These are phyloP conservation scores for Kwoniella shivajii DNA, from an alignment of 1,284 basidiomycete species.

Conservation along the genomic window DNA sequence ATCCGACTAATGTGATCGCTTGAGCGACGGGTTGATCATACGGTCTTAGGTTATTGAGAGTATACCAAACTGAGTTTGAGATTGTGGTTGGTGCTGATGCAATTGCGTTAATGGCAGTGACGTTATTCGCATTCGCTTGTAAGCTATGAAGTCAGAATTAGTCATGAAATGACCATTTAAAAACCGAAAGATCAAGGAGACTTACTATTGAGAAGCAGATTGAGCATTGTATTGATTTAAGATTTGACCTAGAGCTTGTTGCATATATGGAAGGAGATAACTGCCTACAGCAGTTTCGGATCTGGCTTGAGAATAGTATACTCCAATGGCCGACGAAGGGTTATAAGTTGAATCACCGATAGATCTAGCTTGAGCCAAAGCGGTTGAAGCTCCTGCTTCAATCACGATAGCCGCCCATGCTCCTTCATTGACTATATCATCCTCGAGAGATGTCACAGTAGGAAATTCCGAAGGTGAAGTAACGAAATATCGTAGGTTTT, in stretches of 20 bases:
- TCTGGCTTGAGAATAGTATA: slow-evolving; percentile 52
- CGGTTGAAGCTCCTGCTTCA: slow-evolving; percentile 34
- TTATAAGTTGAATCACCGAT: slow-evolving; percentile 42
- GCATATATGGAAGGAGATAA: slow-evolving; percentile 48
- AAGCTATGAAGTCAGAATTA: slow-evolving; percentile 26
- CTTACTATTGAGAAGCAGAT: slow-evolving; percentile 38
- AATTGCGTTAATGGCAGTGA: slow-evolving; percentile 58
- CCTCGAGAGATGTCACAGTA: slow-evolving; percentile 25
- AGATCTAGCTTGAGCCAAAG: slow-evolving; percentile 34
- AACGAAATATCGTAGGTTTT: slow-evolving; percentile 39
- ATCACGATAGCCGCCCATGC: slow-evolving; percentile 51
- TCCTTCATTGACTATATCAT: slow-evolving; percentile 47
- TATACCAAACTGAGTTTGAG: slow-evolving; percentile 60
- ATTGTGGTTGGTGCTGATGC: slow-evolving; percentile 64
- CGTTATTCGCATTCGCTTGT: slow-evolving; percentile 46
- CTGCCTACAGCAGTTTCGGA: slow-evolving; percentile 51
- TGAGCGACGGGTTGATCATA: slow-evolving; percentile 69
- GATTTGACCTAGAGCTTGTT: slow-evolving; percentile 31
- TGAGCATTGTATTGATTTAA: slow-evolving; percentile 34
- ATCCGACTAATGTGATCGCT: slow-evolving; percentile 69
- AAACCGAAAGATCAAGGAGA: neutral
- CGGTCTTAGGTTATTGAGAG: slow-evolving; percentile 63
- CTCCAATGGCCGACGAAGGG: slow-evolving; percentile 33
- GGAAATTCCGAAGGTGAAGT: slow-evolving; percentile 40
- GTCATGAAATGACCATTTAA: neutral